These are phyloP conservation scores for Penicillium diatomitis DNA, from an alignment of 495 filamentous ascomycete genomes.

Conservation along the genomic window DNA sequence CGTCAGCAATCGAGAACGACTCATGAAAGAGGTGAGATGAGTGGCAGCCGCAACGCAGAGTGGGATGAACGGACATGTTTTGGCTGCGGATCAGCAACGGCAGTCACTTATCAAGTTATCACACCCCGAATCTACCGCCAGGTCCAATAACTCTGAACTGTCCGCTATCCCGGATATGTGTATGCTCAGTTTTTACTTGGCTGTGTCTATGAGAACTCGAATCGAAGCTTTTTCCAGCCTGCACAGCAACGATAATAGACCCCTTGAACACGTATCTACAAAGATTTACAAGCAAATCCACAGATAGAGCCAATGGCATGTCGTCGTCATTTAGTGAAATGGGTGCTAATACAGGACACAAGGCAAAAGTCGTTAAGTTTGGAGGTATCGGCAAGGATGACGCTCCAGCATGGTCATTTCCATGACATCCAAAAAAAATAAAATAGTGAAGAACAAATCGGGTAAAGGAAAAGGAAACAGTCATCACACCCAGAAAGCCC, in stretches of 20 bases:
- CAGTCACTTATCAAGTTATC: too few species aligned
- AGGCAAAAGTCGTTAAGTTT: constrained; percentile 34
- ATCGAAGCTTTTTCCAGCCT: too few species aligned
- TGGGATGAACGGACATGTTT: constrained; percentile 5
- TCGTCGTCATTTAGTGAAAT: constrained; percentile 35
- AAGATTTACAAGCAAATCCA: neutral
- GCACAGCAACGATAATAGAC: too few species aligned
- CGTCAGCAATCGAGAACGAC: too few species aligned
- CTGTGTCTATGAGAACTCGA: too few species aligned
- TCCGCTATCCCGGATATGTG: too few species aligned
- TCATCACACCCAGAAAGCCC: constrained; percentile 16
- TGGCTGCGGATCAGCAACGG: constrained; percentile 21
- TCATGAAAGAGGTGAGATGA: constrained; percentile 1
- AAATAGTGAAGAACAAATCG: constrained; percentile 6
- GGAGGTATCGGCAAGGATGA: constrained; percentile 16
- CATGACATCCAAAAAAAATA: constrained; percentile 18
- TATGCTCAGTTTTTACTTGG: neutral
- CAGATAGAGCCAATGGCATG: constrained; percentile 5
- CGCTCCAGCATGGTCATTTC: constrained; percentile 18
- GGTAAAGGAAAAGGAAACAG: constrained; percentile 2
- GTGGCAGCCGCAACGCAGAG: neutral
- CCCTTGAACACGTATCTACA: too few species aligned
- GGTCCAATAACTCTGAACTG: too few species aligned
- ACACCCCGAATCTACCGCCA: too few species aligned
- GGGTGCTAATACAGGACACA: constrained; percentile 41